phyloP scores from a whole-genome alignment of 257 asterid genomes.

The Nyctanthes arbortristis region DNA sequence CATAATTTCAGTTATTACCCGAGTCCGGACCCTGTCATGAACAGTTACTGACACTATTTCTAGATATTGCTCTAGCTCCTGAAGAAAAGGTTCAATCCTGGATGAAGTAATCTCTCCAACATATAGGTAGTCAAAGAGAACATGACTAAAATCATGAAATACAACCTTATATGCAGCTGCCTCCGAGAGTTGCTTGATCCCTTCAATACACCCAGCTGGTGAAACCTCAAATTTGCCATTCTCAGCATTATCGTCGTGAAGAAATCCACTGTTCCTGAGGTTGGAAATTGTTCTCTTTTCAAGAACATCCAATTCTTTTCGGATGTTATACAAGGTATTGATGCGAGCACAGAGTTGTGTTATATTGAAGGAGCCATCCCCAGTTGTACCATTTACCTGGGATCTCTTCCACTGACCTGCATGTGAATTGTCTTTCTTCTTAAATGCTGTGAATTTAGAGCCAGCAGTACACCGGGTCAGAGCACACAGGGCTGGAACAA shows the following conservation, averaged over 20 bases:
- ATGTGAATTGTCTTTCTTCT: slow-evolving; percentile 62
- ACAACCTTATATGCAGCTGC: slow-evolving; percentile 72
- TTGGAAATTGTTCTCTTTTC: slow-evolving; percentile 58
- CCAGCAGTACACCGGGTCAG: slow-evolving; percentile 71
- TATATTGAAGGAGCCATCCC: slow-evolving; percentile 45
- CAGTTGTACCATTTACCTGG: slow-evolving; percentile 34
- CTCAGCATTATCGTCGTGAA: slow-evolving; percentile 38
- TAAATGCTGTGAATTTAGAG: slow-evolving; percentile 64
- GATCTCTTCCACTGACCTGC: slow-evolving; percentile 48
- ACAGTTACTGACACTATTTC: slow-evolving; percentile 73
- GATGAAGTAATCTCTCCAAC: slow-evolving; percentile 63
- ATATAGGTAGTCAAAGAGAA: slow-evolving; percentile 61
- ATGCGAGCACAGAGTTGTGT: slow-evolving; percentile 71
- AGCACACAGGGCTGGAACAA: slow-evolving; percentile 59
- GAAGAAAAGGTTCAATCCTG: slow-evolving; percentile 87
- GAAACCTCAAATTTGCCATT: slow-evolving; percentile 60
- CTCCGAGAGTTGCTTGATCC: slow-evolving; percentile 75
- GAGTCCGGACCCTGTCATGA: slow-evolving; percentile 82
- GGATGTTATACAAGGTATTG: slow-evolving; percentile 67
- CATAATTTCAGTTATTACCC: slow-evolving; percentile 80
- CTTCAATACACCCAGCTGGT: slow-evolving; percentile 66
- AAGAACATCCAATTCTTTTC: slow-evolving; percentile 70
- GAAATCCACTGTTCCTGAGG: slow-evolving; percentile 52
- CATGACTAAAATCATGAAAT: slow-evolving; percentile 65
- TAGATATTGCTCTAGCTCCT: slow-evolving; percentile 72